A percentile compares a stretch with the other conserved stretches of the same genome.
phyloP scores from a whole-genome alignment of 2,329 filamentous ascomycete species.

The Pseudogymnoascus sp. region DNA sequence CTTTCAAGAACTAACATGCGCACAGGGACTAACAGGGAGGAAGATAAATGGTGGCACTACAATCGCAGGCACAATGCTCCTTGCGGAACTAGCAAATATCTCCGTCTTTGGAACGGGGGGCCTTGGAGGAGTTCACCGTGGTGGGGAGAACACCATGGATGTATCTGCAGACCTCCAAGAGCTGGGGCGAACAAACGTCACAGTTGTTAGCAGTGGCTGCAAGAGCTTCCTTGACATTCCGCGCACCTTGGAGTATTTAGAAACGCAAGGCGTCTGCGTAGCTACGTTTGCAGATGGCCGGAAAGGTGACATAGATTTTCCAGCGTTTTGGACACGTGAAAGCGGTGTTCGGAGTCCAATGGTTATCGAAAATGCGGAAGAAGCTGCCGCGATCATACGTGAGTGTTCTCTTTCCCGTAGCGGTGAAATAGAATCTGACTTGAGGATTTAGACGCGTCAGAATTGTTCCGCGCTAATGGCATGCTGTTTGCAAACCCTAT shows the following conservation, averaged over 20 bases:
- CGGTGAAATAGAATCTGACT: not conserved
- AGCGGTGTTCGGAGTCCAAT: slow-evolving; percentile 76
- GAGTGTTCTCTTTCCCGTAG: slow-evolving; percentile 28
- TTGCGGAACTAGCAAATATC: slow-evolving; percentile 81
- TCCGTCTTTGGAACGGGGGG: slow-evolving; percentile 92
- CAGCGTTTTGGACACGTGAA: slow-evolving; percentile 86
- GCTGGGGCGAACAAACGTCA: slow-evolving; percentile 79
- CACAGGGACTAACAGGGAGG: slow-evolving; percentile 57
- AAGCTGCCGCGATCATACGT: slow-evolving; percentile 85
- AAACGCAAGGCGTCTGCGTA: slow-evolving; percentile 71
- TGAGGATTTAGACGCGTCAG: slow-evolving; percentile 56
- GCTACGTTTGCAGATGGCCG: slow-evolving; percentile 85
- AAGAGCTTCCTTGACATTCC: slow-evolving; percentile 95
- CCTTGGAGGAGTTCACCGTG: slow-evolving; percentile 87
- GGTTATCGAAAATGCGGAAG: slow-evolving; percentile 65
- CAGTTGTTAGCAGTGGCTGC: slow-evolving; percentile 83
- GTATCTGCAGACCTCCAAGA: slow-evolving; percentile 94
- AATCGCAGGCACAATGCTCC: slow-evolving; percentile 85
- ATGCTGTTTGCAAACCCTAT: slow-evolving; percentile 83
- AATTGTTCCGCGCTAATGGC: slow-evolving; percentile 57
- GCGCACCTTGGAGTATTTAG: slow-evolving; percentile 72
- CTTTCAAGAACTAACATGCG: slow-evolving; percentile 9
- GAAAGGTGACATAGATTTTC: slow-evolving; percentile 69
- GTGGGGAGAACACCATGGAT: slow-evolving; percentile 80
- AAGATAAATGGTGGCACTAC: slow-evolving; percentile 85